Percentiles rank a stretch among this genome's conserved stretches.
Evolutionary conservation across 1,139 yeast genomes (phyloP).

Genomic region (Blastobotrys persicus): DNA sequence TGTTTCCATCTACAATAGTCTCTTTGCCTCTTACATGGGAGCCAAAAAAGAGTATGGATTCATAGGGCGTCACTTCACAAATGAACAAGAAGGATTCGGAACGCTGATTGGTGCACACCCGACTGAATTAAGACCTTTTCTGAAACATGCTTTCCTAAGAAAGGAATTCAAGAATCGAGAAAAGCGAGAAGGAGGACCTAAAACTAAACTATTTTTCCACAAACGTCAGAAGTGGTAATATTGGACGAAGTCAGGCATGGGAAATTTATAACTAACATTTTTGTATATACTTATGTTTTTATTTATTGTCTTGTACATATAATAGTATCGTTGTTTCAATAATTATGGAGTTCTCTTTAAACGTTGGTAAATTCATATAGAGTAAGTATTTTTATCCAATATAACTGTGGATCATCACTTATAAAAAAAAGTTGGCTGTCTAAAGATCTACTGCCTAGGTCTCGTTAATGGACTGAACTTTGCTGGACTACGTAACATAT

Average conservation of each 20-base stretch:
- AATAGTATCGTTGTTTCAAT: too few species aligned
- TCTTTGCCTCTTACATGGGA: slow-evolving; percentile 14
- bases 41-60: slow-evolving; percentile 11
- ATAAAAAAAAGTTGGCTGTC: too few species aligned
- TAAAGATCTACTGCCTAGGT: too few species aligned
- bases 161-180: slow-evolving; percentile 4
- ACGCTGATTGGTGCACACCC: slow-evolving; percentile 11
- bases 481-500: too few species aligned
- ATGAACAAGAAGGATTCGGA: slow-evolving; percentile 15
- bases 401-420: too few species aligned
- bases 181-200: neutral
- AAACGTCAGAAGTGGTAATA: neutral
- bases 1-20: slow-evolving; percentile 6
- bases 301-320: neutral
- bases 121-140: slow-evolving; percentile 5
- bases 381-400: too few species aligned
- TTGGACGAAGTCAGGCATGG: neutral
- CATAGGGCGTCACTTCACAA: slow-evolving; percentile 7
- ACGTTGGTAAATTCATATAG: too few species aligned
- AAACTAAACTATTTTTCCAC: slow-evolving; percentile 1
- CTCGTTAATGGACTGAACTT: too few species aligned
- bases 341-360: too few species aligned
- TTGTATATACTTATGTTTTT: neutral
- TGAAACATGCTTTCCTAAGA: neutral
- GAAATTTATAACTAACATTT: neutral